Base-by-base conservation (phyloP, 192 early-diverging fungal genomes). In the Coemansia erecta region DNA sequence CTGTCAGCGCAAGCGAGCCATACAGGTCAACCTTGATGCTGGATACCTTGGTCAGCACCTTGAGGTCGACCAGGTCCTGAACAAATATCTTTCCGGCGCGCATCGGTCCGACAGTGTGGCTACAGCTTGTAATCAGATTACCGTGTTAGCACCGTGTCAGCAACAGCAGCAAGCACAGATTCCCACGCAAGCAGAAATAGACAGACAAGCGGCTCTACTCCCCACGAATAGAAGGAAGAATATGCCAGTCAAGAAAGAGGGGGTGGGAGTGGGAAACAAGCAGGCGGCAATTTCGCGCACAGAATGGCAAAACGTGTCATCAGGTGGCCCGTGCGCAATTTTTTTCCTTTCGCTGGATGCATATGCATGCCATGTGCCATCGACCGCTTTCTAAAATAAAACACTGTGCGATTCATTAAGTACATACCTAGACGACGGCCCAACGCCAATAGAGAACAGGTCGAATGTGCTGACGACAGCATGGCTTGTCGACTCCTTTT, bases 41-140 rank as follows among this genome's bases (percentile, higher is more conserved):
- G 24, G 64, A 55, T 9, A 89, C 85, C 63, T 82, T 85, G 22
- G 84, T 77, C 17, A 91, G 85, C 35, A 91, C 63, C 7, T 73
- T 58, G 54, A 87, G 85, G 22, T 85, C 75, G 53, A 86, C 85
- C 22, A 95, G 68, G 56, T 98, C 95, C 57, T 87, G 83, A 23
- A 94, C 84, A 83, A 98, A 98, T 51, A 94, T 94, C 71, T 90
- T 92, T 22, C 94, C 91, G 9, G 95, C 94, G 22, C 95, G 86
- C 95, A 98, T 98, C 13, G 95, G 95, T n/a, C 95, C 95, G 21
- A 98, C 93, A 1, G 90, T 91, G 64, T 93, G 88, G 58, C 89
- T 81, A 81, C 61, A 63, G 8, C 2, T 44, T 18, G 13, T 2
- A 44, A 44, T 44, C 42, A 44, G 42, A 44, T 44, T 13, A 13